Evolutionary conservation across 2,329 filamentous ascomycete species (phyloP), one percentile per base, ranked within the genome.

Genomic region (Neonectria punicea): DNA sequence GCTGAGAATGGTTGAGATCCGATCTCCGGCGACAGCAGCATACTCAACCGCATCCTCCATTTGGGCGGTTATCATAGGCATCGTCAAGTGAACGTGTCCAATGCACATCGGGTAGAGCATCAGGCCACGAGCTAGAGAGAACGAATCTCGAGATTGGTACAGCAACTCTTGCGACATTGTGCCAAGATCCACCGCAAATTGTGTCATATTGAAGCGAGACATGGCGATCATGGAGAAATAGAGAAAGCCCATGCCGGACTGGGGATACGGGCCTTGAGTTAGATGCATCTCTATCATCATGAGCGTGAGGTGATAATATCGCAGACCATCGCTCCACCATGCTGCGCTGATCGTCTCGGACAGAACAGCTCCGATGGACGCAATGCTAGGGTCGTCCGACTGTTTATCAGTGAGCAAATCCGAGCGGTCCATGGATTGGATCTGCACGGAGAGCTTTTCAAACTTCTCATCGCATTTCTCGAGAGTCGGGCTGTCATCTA

Each of bases 381-480:
- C 82, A 55, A 92, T 77, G 28, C 85, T 82, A 3, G 86, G 79
- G 66, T 91, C 86, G 13, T 81, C 81, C 1, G 80, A 76, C 18
- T 79, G 76, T 14, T 77, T 72, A n/a, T 80, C 79, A 43, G 79
- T 80, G 50, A 87, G 68, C 2, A 89, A 73, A 5, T 82, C 77
- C 6, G 79, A 71, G 30, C 80, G 81, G 47, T 89, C 89, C 78
- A 86, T 86, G 46, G 81, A 84, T 74, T 87, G 85, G 13, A 94
- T 85, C 72, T 85, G 85, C 2, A 84, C 77, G n/a, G 86, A 85
- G 18, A 91, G 80, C 57, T 85, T 83, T 69, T 89, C 85, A 72
- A 96, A 97, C 58, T 91, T 88, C 18, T 82, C 80, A 74, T 98
- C 94, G 73, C 93, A 97, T 70, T 91, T 88, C 70, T 94, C 89